Percentiles rank a stretch among this genome's conserved stretches.
These are phyloP conservation scores for Leishmania tropica DNA, from an alignment of 208 protist species.

Conservation along the genomic window DNA sequence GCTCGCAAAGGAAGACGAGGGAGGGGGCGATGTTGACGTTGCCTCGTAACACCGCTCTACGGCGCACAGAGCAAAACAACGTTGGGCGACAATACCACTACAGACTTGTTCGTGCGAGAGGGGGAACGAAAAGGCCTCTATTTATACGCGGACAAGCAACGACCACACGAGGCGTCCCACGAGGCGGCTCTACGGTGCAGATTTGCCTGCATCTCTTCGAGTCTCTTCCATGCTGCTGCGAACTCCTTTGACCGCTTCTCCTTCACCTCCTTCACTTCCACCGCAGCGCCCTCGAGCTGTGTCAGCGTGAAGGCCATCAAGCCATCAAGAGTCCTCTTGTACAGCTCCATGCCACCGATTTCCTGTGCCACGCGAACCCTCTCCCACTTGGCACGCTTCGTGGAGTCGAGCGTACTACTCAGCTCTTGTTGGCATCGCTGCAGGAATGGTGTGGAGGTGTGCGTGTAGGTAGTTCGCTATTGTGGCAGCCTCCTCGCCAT, in stretches of 20 bases:
- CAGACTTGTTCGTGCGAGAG: no score
- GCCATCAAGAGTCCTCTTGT: slow-evolving; percentile 18
- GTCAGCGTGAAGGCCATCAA: slow-evolving; percentile 19
- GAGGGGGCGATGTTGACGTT: no score
- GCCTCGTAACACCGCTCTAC: no score
- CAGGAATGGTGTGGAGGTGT: not conserved
- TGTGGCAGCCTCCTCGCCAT: slow-evolving; percentile 2
- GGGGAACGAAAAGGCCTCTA: no score
- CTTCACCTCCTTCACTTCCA: slow-evolving; percentile 21
- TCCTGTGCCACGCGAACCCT: not conserved
- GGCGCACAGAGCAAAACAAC: no score
- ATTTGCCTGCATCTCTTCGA: slow-evolving; percentile 7
- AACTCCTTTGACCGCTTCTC: not conserved
- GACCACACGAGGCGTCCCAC: not conserved
- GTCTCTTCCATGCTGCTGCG: not conserved
- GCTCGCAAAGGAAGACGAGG: no score
- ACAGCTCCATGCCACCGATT: slow-evolving; percentile 17
- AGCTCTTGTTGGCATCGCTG: slow-evolving; percentile 8
- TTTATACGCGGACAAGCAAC: no score
- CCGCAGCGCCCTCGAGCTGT: slow-evolving; percentile 14
- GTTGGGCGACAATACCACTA: no score
- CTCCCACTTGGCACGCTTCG: slow-evolving; percentile 2
- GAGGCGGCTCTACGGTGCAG: not conserved
- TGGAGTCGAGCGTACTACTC: not conserved
- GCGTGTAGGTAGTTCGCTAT: not conserved